phyloP scores from a whole-genome alignment of 495 filamentous ascomycete genomes.

The Friedmanniomyces endolithicus region DNA sequence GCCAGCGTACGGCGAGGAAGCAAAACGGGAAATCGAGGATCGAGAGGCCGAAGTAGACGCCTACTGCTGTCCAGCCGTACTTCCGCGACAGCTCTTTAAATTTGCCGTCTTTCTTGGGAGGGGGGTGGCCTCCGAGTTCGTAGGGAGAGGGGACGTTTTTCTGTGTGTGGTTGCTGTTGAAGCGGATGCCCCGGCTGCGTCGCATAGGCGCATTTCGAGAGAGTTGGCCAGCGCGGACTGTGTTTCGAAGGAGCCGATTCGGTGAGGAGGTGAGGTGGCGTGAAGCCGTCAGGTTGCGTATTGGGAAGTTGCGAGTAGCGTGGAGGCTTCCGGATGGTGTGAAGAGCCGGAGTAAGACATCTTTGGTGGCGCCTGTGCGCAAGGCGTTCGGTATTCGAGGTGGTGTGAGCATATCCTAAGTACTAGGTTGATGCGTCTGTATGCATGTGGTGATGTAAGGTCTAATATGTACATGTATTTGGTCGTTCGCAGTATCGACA shows the following conservation, averaged over 20 bases:
- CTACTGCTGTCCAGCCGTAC: slow-evolving; percentile 90
- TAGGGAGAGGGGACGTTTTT: background rate
- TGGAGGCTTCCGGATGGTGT: background rate
- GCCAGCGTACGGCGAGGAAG: slow-evolving; percentile 67
- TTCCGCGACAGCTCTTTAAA: slow-evolving; percentile 76
- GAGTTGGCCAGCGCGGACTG: background rate
- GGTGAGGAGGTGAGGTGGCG: background rate
- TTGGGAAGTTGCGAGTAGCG: background rate
- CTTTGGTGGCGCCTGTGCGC: background rate
- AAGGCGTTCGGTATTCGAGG: background rate
- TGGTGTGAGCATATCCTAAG: background rate
- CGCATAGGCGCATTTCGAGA: background rate
- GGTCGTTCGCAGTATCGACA: too few relatives aligned
- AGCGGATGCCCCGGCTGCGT: background rate
- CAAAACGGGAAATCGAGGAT: slow-evolving; percentile 92
- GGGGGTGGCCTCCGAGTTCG: background rate
- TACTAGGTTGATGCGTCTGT: background rate
- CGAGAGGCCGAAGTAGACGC: slow-evolving; percentile 72
- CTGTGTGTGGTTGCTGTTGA: background rate
- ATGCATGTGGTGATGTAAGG: background rate
- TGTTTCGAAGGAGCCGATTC: background rate
- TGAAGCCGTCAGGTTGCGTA: background rate
- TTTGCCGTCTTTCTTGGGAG: slow-evolving; percentile 32
- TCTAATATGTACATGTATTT: background rate
- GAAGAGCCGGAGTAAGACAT: background rate